Evolutionary conservation across 306 rosid genomes (phyloP).

Genomic region (peach (Prunus persica)): Prunus_persica_NCBIv2 NC_034009.1:25964501-25965000

Average conservation of each 20-base stretch:
- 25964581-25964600: constrained; percentile 63
- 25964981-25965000: no score
- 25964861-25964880: no score
- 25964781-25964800: neutral
- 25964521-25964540: constrained; percentile 59
- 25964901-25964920: neutral
- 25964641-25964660: constrained; percentile 66
- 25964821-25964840: no score
- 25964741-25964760: no score
- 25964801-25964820: neutral
- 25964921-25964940: neutral
- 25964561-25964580: constrained; percentile 71
- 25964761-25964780: no score
- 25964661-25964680: constrained; percentile 66
- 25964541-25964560: constrained; percentile 63
- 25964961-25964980: no score
- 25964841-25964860: no score
- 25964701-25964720: constrained; percentile 28
- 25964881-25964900: neutral
- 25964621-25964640: constrained; percentile 87
- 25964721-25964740: neutral
- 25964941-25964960: neutral
- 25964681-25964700: constrained; percentile 50
- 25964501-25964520: constrained; percentile 46
- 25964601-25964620: constrained; percentile 81